Evolutionary conservation across 805 yeast species (phyloP).

Genomic region (Ogataea trehaloabstinens): DNA sequence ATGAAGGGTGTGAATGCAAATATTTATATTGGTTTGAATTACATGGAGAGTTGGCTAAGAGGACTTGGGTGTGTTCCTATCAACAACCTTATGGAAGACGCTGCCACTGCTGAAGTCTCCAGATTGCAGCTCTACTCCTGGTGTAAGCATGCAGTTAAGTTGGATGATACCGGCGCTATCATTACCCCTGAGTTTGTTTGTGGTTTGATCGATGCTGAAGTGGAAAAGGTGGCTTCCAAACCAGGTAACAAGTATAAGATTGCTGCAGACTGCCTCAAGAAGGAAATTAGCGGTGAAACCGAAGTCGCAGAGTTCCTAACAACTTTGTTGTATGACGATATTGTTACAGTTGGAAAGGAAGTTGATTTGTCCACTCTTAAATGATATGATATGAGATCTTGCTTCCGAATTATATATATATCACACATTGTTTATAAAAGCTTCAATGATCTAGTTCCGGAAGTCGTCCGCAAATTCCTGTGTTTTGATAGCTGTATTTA

Average conservation of each 20-base stretch:
- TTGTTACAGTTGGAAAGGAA: slow-evolving; percentile 45
- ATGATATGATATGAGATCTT: too few relatives aligned
- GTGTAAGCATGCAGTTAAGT: slow-evolving; percentile 67
- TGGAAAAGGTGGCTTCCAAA: slow-evolving; percentile 48
- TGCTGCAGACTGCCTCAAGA: slow-evolving; percentile 70
- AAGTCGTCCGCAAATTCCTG: neutral
- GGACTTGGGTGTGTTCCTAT: slow-evolving; percentile 85
- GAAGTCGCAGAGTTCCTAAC: slow-evolving; percentile 77
- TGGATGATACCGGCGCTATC: slow-evolving; percentile 55
- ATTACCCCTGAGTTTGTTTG: slow-evolving; percentile 61
- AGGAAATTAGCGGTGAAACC: slow-evolving; percentile 64
- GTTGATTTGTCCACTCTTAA: slow-evolving; percentile 32
- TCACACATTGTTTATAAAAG: too few relatives aligned
- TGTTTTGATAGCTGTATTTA: slow-evolving; percentile 3
- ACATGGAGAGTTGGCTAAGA: slow-evolving; percentile 84
- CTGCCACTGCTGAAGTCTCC: slow-evolving; percentile 86
- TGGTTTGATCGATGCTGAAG: slow-evolving; percentile 60
- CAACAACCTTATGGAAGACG: slow-evolving; percentile 84
- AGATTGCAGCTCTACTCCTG: slow-evolving; percentile 81
- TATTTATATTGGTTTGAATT: slow-evolving; percentile 71
- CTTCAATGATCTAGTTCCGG: too few relatives aligned
- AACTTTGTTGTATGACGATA: slow-evolving; percentile 70
- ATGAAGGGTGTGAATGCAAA: slow-evolving; percentile 69
- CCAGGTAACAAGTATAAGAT: slow-evolving; percentile 63
- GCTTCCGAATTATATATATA: too few relatives aligned